These are phyloP conservation scores for Torulaspora gathmanii DNA, from an alignment of 805 yeast genomes.

Conservation along the genomic window DNA sequence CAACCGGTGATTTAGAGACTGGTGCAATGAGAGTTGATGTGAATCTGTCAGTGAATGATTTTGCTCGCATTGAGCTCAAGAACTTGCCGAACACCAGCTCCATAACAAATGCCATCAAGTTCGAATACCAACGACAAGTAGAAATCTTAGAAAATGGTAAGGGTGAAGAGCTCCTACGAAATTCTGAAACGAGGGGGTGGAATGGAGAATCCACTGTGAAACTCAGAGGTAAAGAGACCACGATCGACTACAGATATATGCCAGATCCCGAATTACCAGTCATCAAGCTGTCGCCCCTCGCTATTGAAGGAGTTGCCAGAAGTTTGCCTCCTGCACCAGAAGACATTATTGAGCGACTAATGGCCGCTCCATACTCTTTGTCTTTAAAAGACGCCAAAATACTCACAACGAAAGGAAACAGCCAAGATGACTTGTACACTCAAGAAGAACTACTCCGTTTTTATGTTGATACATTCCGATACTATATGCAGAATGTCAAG, in stretches of 20 bases:
- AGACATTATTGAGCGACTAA: constrained; percentile 44
- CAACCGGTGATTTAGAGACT: constrained; percentile 86
- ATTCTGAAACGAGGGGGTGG: constrained; percentile 85
- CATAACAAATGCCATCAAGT: constrained; percentile 66
- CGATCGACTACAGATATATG: constrained; percentile 85
- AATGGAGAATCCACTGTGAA: constrained; percentile 65
- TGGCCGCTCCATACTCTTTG: constrained; percentile 48
- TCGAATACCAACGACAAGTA: constrained; percentile 71
- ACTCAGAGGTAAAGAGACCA: constrained; percentile 71
- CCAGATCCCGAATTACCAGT: constrained; percentile 88
- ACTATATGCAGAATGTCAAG: constrained; percentile 36
- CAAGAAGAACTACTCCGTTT: constrained; percentile 44
- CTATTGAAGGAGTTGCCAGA: constrained; percentile 40
- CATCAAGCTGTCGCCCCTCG: constrained; percentile 41
- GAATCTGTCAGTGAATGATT: constrained; percentile 72
- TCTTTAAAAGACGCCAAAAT: constrained; percentile 73
- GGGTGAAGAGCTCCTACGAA: constrained; percentile 26
- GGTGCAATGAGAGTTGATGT: constrained; percentile 97
- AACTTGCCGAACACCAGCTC: constrained; percentile 83
- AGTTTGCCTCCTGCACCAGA: constrained; percentile 62
- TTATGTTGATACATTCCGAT: constrained; percentile 39
- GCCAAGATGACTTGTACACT: constrained; percentile 26
- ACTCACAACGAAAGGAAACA: constrained; percentile 46
- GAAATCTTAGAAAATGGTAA: constrained; percentile 40
- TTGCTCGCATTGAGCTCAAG: constrained; percentile 80